Evolutionary conservation across 148 eudicot species (phyloP), one percentile per base, ranked within the genome.

Genomic region (Pharnaceum exiguum): DNA sequence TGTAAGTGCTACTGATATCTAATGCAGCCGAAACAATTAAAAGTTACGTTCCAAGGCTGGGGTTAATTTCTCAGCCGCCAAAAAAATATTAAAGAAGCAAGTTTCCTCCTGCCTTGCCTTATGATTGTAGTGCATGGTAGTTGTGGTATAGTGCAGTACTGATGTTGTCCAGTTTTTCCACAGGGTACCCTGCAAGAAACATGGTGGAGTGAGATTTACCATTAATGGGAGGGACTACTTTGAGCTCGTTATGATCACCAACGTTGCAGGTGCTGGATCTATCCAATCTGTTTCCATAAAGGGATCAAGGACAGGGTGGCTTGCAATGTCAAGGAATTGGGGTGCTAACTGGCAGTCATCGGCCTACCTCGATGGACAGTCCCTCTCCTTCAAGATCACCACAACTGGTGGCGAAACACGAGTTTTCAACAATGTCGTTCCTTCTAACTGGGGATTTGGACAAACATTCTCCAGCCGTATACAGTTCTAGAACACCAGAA

Each of bases 321-420:
- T 71, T 58, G 18, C 80, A 4, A 79, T 91, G 90, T 82, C 98
- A 3, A 79, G 88, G 31, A 91, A 91, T 44, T 87, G 98, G 98
- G 97, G 98, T 31, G 82, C 85, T n/a, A 85, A 87, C 54, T 91
- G 96, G 96, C 98, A 91, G 62, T 83, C 96, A 6, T 70, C 71
- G 29, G 53, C 80, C 5, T 85, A 75, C 46, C 76, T 91, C 0
- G 66, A 81, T 15, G 84, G 96, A 16, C 98, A 87, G 51, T 38
- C 86, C 17, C 58, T 87, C 29, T 91, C 98, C 0, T 91, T 91
- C 64, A 77, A 28, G 60, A 67, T 91, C 60, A 83, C 94, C 0
- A 72, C 85, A 2, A 67, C 72, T 0, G 96, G 85, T 66, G 94
- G 94, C 45, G 60, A 61, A 28, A 77, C 84, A 4, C 68, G 46